phyloP scores from a whole-genome alignment of 176 grass and related monocot genomes.

The Areca catechu region DNA sequence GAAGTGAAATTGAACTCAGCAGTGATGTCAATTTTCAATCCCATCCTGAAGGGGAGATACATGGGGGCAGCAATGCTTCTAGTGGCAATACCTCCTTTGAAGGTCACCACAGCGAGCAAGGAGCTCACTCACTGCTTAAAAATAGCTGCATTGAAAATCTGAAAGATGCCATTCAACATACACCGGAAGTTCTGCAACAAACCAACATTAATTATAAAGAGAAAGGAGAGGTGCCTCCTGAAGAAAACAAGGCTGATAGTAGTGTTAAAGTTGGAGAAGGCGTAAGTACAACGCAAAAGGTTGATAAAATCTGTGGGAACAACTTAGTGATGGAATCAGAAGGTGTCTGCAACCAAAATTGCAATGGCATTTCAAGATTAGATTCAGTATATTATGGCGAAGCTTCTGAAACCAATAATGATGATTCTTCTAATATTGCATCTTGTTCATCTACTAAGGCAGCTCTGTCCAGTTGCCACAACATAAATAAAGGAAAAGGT shows the following conservation, averaged over 20 bases:
- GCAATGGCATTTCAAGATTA: slow-evolving; percentile 1
- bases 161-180: slow-evolving; percentile 10
- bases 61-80: background rate
- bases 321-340: background rate
- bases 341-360: background rate
- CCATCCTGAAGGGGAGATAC: background rate
- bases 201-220: no score
- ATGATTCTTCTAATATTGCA: background rate
- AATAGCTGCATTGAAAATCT: background rate
- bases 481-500: background rate
- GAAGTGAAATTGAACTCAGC: slow-evolving; percentile 40
- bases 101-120: slow-evolving; percentile 18
- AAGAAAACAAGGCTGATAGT: no score
- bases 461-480: background rate
- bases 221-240: no score
- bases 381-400: background rate
- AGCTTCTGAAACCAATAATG: background rate
- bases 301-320: slow-evolving; percentile 3
- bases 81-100: slow-evolving; percentile 10
- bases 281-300: background rate
- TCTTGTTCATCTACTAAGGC: slow-evolving; percentile 1
- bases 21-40: background rate
- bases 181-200: slow-evolving; percentile 10
- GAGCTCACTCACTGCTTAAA: slow-evolving; percentile 11
- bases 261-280: slow-evolving; percentile 1